Evolutionary conservation across 257 asterid genomes (phyloP), one percentile per base, ranked within the genome.

Genomic region (Penstemon eatonii): DNA sequence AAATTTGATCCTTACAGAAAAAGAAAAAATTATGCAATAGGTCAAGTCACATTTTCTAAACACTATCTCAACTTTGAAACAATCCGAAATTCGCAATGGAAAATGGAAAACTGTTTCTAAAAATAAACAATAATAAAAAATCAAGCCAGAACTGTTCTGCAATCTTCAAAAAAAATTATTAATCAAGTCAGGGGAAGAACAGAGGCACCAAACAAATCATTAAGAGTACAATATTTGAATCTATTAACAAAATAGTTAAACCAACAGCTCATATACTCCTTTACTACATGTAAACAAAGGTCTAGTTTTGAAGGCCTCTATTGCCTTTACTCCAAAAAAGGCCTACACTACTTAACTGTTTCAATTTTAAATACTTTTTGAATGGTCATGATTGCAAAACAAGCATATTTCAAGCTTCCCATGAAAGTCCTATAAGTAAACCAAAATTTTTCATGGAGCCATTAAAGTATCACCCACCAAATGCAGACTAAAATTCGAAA

Each of bases 171-270:
- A 60, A 60, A 12, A 41, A n/a, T 49, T 57, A 67, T 7, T 42
- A 44, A 56, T 25, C 43, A 50, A 40, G 55, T 57, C 36, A 45
- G 18, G 8, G 61, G 45, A 37, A n/a, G 3, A 60, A 60, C 51
- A 60, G 52, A 60, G 33, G 7, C 66, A 15, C 13, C 12, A 40
- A 40, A 7, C 36, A 40, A 15, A 60, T 33, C 65, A n/a, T 8
- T 46, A 59, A 37, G 49, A 40, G 50, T 60, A 59, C 13, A 60
- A 60, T 40, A n/a, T 60, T 44, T 36, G 18, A 61, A 40, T 63
- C 15, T 37, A 19, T 51, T 12, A 49, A 11, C 6, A 51, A 66
- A 50, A 11, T 8, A 7, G 5, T 37, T 13, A 50, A 51, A 66
- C 9, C 10, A 39, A 10, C 50, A 52, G 70, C 36, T 36, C n/a